Conservation (phyloP, 2,329 filamentous ascomycete genomes). For the Diaporthe nobilis region DNA sequence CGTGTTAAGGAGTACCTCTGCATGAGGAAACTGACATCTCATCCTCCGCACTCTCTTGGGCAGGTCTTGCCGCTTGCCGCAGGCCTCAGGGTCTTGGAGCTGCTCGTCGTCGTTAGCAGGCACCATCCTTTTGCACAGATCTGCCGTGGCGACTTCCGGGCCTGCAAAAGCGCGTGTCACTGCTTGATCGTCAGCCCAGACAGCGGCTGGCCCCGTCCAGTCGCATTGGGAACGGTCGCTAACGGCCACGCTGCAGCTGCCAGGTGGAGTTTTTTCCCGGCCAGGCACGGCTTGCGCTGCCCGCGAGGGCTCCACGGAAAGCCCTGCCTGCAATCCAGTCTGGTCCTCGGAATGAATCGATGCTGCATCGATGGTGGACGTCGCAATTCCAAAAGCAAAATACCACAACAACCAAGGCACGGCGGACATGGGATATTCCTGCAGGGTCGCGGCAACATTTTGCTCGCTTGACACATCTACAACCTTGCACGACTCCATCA, state of each 20-base stretch:
- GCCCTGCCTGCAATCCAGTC: neutral
- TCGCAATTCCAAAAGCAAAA: conserved; percentile 8
- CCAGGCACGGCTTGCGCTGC: neutral
- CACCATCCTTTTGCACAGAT: neutral
- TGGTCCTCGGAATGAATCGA: neutral
- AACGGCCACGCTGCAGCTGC: conserved; percentile 18
- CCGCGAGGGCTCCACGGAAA: neutral
- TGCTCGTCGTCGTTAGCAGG: conserved; percentile 1
- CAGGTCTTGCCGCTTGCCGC: neutral
- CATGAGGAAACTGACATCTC: neutral
- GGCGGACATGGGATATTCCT: neutral
- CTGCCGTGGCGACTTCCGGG: conserved; percentile 39
- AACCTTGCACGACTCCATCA: conserved; percentile 17
- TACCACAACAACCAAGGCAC: conserved; percentile 11
- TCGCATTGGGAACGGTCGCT: conserved; percentile 13
- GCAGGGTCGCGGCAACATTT: neutral
- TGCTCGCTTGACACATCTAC: conserved; percentile 27
- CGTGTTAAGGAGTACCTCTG: conserved; percentile 15
- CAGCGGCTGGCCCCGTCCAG: conserved; percentile 39
- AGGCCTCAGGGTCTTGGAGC: neutral
- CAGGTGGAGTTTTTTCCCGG: conserved; percentile 22
- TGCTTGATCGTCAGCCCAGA: conserved; percentile 39
- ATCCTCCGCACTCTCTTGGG: neutral
- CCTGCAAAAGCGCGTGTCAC: conserved; percentile 28
- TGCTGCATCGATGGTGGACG: conserved; percentile 12